These are phyloP conservation scores for Cordyceps farinosa DNA, from an alignment of 2,329 filamentous ascomycete genomes.

Conservation along the genomic window DNA sequence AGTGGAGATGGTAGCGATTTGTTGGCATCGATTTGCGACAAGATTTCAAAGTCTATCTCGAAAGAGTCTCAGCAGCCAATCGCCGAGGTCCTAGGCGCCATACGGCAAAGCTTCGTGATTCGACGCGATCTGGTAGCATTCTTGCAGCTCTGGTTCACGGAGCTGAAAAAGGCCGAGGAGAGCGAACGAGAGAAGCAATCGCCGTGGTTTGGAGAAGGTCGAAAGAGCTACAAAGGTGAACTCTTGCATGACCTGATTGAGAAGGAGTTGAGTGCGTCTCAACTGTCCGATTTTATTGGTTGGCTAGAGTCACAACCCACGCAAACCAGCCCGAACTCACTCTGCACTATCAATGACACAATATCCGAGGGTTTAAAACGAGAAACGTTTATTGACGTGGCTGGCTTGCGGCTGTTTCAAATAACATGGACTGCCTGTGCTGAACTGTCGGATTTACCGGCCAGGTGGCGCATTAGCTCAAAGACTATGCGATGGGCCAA, in stretches of 20 bases:
- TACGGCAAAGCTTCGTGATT: conserved; percentile 43
- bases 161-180: conserved; percentile 36
- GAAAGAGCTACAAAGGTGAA: conserved; percentile 20
- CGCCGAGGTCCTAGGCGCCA: conserved; percentile 37
- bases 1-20: conserved; percentile 37
- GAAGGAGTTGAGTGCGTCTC: conserved; percentile 42
- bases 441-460: conserved; percentile 23
- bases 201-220: conserved; percentile 33
- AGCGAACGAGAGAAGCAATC: conserved; percentile 26
- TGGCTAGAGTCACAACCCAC: conserved; percentile 37
- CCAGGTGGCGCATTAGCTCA: conserved; percentile 42
- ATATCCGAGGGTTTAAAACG: conserved; percentile 40
- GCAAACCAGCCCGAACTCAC: conserved; percentile 28
- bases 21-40: conserved; percentile 38
- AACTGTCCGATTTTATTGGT: conserved; percentile 41
- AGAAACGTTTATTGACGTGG: conserved; percentile 41
- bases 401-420: conserved; percentile 36
- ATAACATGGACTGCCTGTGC: conserved; percentile 13
- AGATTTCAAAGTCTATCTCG: conserved; percentile 24
- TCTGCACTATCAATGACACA: conserved; percentile 41
- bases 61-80: conserved; percentile 24
- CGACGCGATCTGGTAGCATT: conserved; percentile 45
- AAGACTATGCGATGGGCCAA: conserved; percentile 34
- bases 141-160: conserved; percentile 44
- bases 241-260: conserved; percentile 33